Evolutionary conservation across 257 asterid species (phyloP), one percentile per base, ranked within the genome.

Genomic region (Vinca minor): DNA sequence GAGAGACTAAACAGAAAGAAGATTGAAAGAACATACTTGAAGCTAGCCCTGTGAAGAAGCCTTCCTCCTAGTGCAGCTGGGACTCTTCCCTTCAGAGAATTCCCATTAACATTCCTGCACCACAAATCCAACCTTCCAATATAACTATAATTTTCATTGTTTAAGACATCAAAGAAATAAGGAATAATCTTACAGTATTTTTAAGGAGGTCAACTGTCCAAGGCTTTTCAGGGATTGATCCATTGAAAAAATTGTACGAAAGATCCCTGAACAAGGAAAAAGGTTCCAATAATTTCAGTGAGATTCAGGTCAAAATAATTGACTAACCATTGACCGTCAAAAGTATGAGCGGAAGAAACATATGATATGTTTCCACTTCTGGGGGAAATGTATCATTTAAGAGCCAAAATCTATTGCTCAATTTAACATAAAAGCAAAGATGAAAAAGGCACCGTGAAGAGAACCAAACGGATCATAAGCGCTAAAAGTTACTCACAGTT

Each of bases 181-280:
- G 57, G 59, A 78, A 78, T 56, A 32, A 76, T 69, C 96, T 87
- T 87, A 93, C 99, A 89, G 69, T 73, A 68, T 79, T 49, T 77
- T 73, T 70, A 93, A 81, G 49, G 87, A 80, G 59, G 95, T 77
- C 63, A 93, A 68, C 78, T 74, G 89, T 63, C 97, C 97, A 17
- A 93, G 82, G 76, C 85, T 87, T 65, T n/a, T 89, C 94, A 45
- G 99, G 99, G 69, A 93, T 86, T 35, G 96, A 87, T 71, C 96
- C 99, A 65, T 83, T 90, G 76, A 93, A 83, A 68, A 68, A 81
- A 78, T 93, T 93, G 84, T 66, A 83, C 1, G 99, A 93, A 59
- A 93, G 86, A 78, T 93, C 99, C 89, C 99, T 93, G 95, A 59
- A 49, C 36, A 63, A 65, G 62, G 57, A 76, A 71, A 63, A 44